Conservation (phyloP, 139 green algal species). For the Tetraselmis chui region DNA sequence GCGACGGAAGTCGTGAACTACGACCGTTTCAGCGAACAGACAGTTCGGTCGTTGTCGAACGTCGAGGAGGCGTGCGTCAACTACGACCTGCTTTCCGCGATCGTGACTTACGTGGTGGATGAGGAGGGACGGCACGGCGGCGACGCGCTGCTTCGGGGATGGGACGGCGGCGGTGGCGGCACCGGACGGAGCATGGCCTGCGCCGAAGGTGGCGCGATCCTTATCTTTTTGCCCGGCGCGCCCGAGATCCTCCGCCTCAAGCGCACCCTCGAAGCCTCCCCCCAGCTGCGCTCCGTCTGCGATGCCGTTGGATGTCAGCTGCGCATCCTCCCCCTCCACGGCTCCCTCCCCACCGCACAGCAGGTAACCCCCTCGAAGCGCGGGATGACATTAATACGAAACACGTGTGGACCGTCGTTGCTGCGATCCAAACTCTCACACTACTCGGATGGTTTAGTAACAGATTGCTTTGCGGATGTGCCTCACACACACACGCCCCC, state of each 20-base stretch:
- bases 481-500: no score
- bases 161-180: neutral
- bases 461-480: no score
- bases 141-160: slow-evolving; percentile 28
- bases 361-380: no score
- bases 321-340: slow-evolving; percentile 26
- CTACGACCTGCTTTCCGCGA: slow-evolving; percentile 77
- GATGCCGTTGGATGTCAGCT: slow-evolving; percentile 26
- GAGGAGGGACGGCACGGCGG: slow-evolving; percentile 21
- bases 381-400: no score
- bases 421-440: neutral
- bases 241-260: neutral
- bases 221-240: slow-evolving; percentile 6
- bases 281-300: slow-evolving; percentile 24
- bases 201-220: neutral
- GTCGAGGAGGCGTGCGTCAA: slow-evolving; percentile 75
- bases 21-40: slow-evolving; percentile 34
- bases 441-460: no score
- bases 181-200: neutral
- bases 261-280: neutral
- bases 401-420: neutral
- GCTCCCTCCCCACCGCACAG: slow-evolving; percentile 37
- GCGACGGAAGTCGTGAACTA: neutral
- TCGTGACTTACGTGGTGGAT: slow-evolving; percentile 57
- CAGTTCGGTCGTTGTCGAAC: slow-evolving; percentile 39